Evolutionary conservation across 2,329 filamentous ascomycete species (phyloP), one percentile per base, ranked within the genome.

Genomic region (Blastomyces silverae): DNA sequence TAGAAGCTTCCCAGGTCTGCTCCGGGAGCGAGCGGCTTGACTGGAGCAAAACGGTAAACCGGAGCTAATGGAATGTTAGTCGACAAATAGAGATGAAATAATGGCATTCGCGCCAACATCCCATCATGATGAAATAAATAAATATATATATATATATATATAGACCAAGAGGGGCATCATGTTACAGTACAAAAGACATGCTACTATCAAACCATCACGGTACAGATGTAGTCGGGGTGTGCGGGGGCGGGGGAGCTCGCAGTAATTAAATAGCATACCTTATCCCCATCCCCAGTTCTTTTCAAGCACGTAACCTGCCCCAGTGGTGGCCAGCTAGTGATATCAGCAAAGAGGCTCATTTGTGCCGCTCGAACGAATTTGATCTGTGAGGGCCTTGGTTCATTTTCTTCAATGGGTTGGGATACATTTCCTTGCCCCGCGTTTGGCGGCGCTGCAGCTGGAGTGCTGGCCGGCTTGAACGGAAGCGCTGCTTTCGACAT

Each of bases 21-120:
- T 83, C 77, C 8, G 81, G 80, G 58, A 83, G 82, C 46, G 79
- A 79, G 28, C 74, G 76, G 52, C 85, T 84, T 53, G 88, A 84
- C 69, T 92, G 87, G 42, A 96, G 80, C 15, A 92, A 76, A 7
- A 89, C 87, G 0, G 84, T 87, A 69, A 97, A 88, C 0, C 75
- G 73, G 50, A 89, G 79, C 71, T 82, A 53, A 69, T 34, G 61
- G n/a, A 52, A 10, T 71, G 25, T 74, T 72, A 66, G 61, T 55
- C 13, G 20, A 1, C 37, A 25, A 55, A 44, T 56, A 25, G 39
- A 39, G 13, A 37, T 13, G 5, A 37, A 17, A 22, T 37, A 39
- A 25, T 44, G 8, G 28, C n/a, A 46, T 1, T n/a, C 44, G 7
- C n/a, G 17, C 22, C n/a, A 46, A 11, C 13, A 46, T 28, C 6